Percentiles rank a stretch among this genome's conserved stretches.
Evolutionary conservation across 495 filamentous ascomycete species (phyloP).

Genomic region (Symbiotaphrina buchneri): DNA sequence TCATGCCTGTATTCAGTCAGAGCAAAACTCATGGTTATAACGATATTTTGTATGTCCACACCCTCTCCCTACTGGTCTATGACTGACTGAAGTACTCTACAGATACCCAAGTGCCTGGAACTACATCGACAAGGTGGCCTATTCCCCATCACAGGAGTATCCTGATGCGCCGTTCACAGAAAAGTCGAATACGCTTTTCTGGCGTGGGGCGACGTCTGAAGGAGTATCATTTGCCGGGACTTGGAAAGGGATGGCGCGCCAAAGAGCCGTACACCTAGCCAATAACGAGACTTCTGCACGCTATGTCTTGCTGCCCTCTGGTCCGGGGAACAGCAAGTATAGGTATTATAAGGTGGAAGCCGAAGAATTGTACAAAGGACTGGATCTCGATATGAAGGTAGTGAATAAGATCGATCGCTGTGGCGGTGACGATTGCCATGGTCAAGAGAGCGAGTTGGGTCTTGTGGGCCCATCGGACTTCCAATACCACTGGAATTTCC

Average conservation of each 20-base stretch:
- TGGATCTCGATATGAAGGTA: slow-evolving; percentile 21
- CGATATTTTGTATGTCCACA: slow-evolving; percentile 17
- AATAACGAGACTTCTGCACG: slow-evolving; percentile 13
- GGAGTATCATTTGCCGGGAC: slow-evolving; percentile 24
- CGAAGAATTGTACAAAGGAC: slow-evolving; percentile 12
- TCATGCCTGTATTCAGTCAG: slow-evolving; percentile 54
- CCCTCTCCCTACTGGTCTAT: no score
- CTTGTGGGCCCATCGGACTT: slow-evolving; percentile 20
- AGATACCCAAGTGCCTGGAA: slow-evolving; percentile 15
- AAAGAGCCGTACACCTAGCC: slow-evolving; percentile 14
- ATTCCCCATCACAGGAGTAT: slow-evolving; percentile 10
- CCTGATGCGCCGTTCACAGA: slow-evolving; percentile 18
- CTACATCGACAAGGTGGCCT: slow-evolving; percentile 12
- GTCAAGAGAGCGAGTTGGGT: slow-evolving; percentile 26
- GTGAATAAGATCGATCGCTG: slow-evolving; percentile 29
- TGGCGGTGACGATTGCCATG: slow-evolving; percentile 23
- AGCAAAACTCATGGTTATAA: slow-evolving; percentile 39
- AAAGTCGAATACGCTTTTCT: slow-evolving; percentile 25
- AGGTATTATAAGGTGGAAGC: slow-evolving; percentile 12
- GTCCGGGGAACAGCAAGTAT: slow-evolving; percentile 8
- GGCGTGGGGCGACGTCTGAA: slow-evolving; percentile 32
- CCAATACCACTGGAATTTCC: slow-evolving; percentile 37
- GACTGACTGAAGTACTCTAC: not conserved
- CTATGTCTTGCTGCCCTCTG: slow-evolving; percentile 14
- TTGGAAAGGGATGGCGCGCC: slow-evolving; percentile 17